A percentile compares a stretch with the other conserved stretches of the same genome.
Conservation (phyloP, 306 rosid genomes). For the Dicorynia guianensis region DNA sequence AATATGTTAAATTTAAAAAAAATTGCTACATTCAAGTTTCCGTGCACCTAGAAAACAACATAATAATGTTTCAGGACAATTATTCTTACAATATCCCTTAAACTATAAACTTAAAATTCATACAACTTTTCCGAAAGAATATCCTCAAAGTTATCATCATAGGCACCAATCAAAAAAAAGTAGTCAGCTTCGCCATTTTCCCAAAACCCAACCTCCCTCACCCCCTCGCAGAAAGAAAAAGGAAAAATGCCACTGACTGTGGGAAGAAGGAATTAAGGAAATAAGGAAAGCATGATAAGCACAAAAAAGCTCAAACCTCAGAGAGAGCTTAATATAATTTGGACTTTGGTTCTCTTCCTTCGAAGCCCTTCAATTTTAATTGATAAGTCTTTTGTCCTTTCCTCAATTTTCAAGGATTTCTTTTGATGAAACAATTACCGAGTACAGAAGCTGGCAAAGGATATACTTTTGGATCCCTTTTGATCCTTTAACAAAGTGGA, state of each 20-base stretch:
- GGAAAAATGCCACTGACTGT: too few relatives aligned
- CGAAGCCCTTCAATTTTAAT: constrained; percentile 23
- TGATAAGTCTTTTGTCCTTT: constrained; percentile 7
- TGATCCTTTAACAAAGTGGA: constrained; percentile 2
- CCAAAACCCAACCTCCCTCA: too few relatives aligned
- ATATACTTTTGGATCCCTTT: not conserved
- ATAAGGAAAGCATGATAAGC: constrained; percentile 1
- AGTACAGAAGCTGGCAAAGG: constrained; percentile 2
- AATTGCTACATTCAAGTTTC: too few relatives aligned
- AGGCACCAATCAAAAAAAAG: too few relatives aligned
- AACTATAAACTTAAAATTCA: too few relatives aligned
- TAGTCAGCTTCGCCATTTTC: too few relatives aligned
- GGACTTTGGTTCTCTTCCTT: constrained; percentile 44
- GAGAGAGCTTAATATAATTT: constrained; percentile 41
- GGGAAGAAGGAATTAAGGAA: constrained; percentile 6
- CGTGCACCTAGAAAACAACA: too few relatives aligned
- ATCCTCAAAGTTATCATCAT: not conserved
- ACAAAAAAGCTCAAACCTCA: constrained; percentile 38
- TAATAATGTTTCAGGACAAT: too few relatives aligned
- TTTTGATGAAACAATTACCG: constrained; percentile 37
- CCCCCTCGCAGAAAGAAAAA: too few relatives aligned
- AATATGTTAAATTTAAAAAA: too few relatives aligned
- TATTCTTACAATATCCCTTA: too few relatives aligned
- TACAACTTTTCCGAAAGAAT: too few relatives aligned
- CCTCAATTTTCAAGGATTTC: constrained; percentile 31